These are phyloP conservation scores for Torulaspora maleeae DNA, from an alignment of 805 yeast genomes.

Conservation along the genomic window DNA sequence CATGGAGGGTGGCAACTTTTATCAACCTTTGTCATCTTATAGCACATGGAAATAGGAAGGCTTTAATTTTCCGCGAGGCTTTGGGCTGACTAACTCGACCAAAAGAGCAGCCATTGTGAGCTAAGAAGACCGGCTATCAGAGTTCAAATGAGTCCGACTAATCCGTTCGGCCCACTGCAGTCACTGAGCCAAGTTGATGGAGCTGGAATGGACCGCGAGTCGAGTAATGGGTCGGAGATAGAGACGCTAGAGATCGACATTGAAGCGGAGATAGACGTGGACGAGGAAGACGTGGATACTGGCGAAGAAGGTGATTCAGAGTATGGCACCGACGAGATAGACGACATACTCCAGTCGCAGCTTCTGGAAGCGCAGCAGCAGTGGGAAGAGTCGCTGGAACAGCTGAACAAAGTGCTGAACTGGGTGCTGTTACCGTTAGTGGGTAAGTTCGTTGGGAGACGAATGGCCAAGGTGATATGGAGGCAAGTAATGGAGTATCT, in stretches of 20 bases:
- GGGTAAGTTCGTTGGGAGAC: constrained; percentile 64
- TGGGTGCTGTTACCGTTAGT: constrained; percentile 60
- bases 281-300: constrained; percentile 7
- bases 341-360: constrained; percentile 25
- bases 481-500: constrained; percentile 22
- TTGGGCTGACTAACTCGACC: neutral
- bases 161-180: constrained; percentile 4
- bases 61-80: neutral
- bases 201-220: neutral
- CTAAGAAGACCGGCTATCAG: neutral
- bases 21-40: no score
- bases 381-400: constrained; percentile 67
- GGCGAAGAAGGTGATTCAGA: constrained; percentile 15
- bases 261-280: constrained; percentile 7
- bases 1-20: neutral
- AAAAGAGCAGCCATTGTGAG: neutral
- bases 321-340: constrained; percentile 11
- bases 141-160: constrained; percentile 1
- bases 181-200: neutral
- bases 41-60: neutral
- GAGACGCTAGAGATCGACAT: constrained; percentile 4
- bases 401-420: constrained; percentile 52
- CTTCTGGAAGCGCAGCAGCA: constrained; percentile 54
- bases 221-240: neutral
- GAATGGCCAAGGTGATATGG: constrained; percentile 44